These are phyloP conservation scores for Grosmannia clavigera DNA, from an alignment of 2,329 filamentous ascomycete species.

Conservation along the genomic window DNA sequence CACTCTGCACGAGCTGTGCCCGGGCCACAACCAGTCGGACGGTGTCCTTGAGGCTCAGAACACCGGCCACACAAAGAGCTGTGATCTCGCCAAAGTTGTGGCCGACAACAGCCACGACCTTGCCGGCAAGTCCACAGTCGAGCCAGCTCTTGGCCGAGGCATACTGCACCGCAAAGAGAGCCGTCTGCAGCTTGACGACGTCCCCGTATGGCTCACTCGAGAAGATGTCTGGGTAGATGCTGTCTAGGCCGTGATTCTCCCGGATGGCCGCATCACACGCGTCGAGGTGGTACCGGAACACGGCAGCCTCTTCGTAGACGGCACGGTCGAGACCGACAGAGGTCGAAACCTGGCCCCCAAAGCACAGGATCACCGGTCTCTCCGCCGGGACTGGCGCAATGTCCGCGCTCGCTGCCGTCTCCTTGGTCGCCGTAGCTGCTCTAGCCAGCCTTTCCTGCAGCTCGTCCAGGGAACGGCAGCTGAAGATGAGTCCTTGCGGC, in stretches of 20 bases:
- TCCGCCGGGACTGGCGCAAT: constrained; percentile 7
- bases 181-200: constrained; percentile 22
- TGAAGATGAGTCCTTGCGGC: constrained; percentile 15
- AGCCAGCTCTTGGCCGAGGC: constrained; percentile 23
- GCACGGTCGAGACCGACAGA: constrained; percentile 18
- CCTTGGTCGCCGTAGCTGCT: background rate
- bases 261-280: constrained; percentile 8
- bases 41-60: constrained; percentile 19
- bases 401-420: background rate
- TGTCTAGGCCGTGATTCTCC: constrained; percentile 10
- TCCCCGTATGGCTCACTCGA: constrained; percentile 13
- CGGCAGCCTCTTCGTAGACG: constrained; percentile 16
- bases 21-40: constrained; percentile 18
- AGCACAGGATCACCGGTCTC: constrained; percentile 22
- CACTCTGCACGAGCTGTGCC: constrained; percentile 18
- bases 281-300: constrained; percentile 17
- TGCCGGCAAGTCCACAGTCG: constrained; percentile 19
- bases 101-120: constrained; percentile 19
- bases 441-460: background rate
- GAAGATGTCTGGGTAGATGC: constrained; percentile 23
- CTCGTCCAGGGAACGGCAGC: constrained; percentile 11
- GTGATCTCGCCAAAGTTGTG: constrained; percentile 31
- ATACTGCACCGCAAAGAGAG: constrained; percentile 28
- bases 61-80: constrained; percentile 23
- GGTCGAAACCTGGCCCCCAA: constrained; percentile 21